A percentile compares a stretch with the other conserved stretches of the same genome.
Evolutionary conservation across 768 basidiomycete species (phyloP).

Genomic region (Neoboletus subvelutipes): DNA sequence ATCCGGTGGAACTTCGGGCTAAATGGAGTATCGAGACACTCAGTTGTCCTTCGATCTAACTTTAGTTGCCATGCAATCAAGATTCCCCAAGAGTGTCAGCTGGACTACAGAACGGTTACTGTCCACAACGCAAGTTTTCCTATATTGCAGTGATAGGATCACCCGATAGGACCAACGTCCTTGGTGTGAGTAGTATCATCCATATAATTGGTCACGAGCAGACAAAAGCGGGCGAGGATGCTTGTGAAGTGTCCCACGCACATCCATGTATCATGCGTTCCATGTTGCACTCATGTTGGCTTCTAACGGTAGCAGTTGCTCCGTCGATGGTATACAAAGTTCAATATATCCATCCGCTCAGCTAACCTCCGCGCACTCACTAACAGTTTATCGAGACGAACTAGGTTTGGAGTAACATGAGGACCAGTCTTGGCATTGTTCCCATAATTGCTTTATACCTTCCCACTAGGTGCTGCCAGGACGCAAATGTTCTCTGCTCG

Average conservation of each 20-base stretch:
- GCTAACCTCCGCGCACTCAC: too few species aligned
- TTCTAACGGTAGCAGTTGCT: neutral
- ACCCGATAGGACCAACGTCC: neutral
- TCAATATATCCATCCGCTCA: too few species aligned
- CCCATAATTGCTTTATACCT: neutral
- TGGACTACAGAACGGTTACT: neutral
- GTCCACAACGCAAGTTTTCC: neutral
- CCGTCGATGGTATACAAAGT: too few species aligned
- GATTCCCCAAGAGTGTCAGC: neutral
- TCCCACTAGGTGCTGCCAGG: neutral
- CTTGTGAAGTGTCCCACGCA: neutral
- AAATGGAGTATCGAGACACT: slow-evolving; percentile 74
- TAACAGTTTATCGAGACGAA: neutral
- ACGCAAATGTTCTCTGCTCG: too few species aligned
- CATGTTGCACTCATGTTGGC: neutral
- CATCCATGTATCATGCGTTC: neutral
- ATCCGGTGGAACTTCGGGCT: slow-evolving; percentile 56
- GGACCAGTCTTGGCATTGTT: too few species aligned
- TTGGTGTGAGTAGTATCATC: neutral
- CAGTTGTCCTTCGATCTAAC: neutral
- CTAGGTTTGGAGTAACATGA: neutral
- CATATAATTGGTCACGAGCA: too few species aligned
- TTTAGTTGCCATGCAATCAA: neutral
- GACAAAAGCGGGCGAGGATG: too few species aligned
- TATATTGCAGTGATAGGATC: neutral